phyloP scores from a whole-genome alignment of 805 yeast genomes.

The Candida nemodendra region DNA sequence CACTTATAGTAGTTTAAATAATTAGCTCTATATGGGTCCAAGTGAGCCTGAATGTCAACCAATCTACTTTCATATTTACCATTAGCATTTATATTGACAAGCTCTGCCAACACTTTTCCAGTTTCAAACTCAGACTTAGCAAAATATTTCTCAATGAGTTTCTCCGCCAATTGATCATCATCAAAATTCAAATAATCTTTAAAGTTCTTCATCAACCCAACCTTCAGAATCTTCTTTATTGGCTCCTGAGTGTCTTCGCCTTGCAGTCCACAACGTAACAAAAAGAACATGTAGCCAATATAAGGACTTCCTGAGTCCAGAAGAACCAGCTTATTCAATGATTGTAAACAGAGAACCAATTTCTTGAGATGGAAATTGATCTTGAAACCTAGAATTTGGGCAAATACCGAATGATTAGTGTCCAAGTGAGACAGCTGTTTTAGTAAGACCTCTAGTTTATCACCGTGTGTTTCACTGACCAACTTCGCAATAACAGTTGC shows the following conservation, averaged over 20 bases:
- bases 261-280: constrained; percentile 11
- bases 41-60: constrained; percentile 7
- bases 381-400: constrained; percentile 31
- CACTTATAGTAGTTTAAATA: constrained; percentile 17
- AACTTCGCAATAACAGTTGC: constrained; percentile 34
- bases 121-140: constrained; percentile 12
- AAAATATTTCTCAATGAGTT: constrained; percentile 18
- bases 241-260: constrained; percentile 18
- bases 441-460: constrained; percentile 44
- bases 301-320: constrained; percentile 17
- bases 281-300: constrained; percentile 21
- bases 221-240: constrained; percentile 25
- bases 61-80: constrained; percentile 7
- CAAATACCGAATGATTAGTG: constrained; percentile 33
- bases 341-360: constrained; percentile 45
- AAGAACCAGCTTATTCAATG: constrained; percentile 34
- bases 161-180: constrained; percentile 12
- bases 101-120: constrained; percentile 18
- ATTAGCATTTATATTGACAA: constrained; percentile 4
- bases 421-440: constrained; percentile 36
- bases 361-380: constrained; percentile 39
- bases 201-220: constrained; percentile 24
- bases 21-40: constrained; percentile 22
- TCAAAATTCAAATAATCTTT: constrained; percentile 9
- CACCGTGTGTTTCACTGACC: constrained; percentile 24